Base-by-base conservation (phyloP, 805 yeast species). In the Wickerhamomyces sydowiorum region DNA sequence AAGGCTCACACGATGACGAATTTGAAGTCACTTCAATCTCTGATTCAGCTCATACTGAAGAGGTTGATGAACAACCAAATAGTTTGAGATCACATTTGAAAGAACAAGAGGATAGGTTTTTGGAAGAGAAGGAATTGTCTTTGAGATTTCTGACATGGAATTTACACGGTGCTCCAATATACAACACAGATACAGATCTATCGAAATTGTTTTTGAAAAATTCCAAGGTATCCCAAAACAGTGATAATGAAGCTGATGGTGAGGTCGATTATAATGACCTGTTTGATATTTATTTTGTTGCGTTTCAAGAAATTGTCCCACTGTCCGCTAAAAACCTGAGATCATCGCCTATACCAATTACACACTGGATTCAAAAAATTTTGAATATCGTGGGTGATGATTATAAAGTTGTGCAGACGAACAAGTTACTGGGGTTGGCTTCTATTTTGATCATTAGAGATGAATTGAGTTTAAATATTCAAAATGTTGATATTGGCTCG, bases 381-480 rank as follows among this genome's bases (percentile, higher is more conserved):
- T 28, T 60, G 15, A 33, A 32, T 5, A 42, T 50, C 1, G 15
- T 53, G 23, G 51, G 57, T 22, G 15, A 32, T 4, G 51, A 44
- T 23, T 73, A 69, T 49, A 46, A 57, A 14, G 60, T 69, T 12
- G 49, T 75, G 1, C 61, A 69, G 13, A 63, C 72, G 5, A 67
- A 69, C 37, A 80, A 78, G 37, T 62, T 79, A 7, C 57, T 79
- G 14, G 85, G 82, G 0, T 54, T 78, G 29, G 70, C 76, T 24
- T 66, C 77, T 2, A 61, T 77, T 8, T 53, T 76, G 12, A 53
- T 76, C n/a, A 64, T 68, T 2, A 55, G 56, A 15, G 44, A 52
- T 3, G 53, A 57, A 4, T 38, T 73, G 3, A 54, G 50, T 5
- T 47, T 56, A 2, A 72, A 75, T 45, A 59, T 78, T n/a, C 57